These are phyloP conservation scores for Symbiodinium natans DNA, from an alignment of 73 alveolate genomes.

Conservation along the genomic window DNA sequence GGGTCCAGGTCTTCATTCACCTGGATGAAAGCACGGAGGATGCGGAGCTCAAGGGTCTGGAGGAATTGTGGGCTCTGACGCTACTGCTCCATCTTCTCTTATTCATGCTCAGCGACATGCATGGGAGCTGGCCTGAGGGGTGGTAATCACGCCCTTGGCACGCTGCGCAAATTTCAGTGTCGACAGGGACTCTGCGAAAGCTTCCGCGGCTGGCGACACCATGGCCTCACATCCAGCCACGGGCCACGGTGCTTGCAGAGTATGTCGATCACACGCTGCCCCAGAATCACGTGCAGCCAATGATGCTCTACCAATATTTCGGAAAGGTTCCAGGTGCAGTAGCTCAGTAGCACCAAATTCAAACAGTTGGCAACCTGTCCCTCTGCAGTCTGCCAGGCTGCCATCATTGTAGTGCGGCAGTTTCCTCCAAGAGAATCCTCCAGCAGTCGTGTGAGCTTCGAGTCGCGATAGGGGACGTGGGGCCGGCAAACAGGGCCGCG, in stretches of 20 bases:
- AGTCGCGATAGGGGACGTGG: conserved; percentile 99
- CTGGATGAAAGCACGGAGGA: too few relatives aligned
- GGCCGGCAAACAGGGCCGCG: conserved; percentile 94
- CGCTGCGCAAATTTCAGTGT: conserved; percentile 99
- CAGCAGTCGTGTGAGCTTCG: conserved; percentile 98
- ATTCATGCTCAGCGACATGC: neutral
- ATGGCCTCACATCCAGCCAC: conserved; percentile 82
- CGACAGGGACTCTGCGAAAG: conserved; percentile 99
- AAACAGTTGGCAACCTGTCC: too few relatives aligned
- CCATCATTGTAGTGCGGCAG: conserved; percentile 99
- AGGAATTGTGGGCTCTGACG: neutral
- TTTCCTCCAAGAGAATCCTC: conserved; percentile 99
- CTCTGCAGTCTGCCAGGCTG: conserved; percentile 36
- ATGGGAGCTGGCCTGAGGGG: conserved; percentile 97
- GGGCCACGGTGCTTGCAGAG: neutral
- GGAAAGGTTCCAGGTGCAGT: too few relatives aligned
- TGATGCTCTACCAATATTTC: too few relatives aligned
- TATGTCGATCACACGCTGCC: too few relatives aligned
- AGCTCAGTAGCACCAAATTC: too few relatives aligned
- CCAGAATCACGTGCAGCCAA: too few relatives aligned
- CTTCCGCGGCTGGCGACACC: conserved; percentile 99
- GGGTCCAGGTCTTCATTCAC: conserved; percentile 82
- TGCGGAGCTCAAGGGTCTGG: neutral
- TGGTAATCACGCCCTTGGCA: conserved; percentile 99
- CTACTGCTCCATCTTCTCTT: neutral